Base-by-base conservation (phyloP, 345 rosid genomes). In the Camelina laxa region DNA sequence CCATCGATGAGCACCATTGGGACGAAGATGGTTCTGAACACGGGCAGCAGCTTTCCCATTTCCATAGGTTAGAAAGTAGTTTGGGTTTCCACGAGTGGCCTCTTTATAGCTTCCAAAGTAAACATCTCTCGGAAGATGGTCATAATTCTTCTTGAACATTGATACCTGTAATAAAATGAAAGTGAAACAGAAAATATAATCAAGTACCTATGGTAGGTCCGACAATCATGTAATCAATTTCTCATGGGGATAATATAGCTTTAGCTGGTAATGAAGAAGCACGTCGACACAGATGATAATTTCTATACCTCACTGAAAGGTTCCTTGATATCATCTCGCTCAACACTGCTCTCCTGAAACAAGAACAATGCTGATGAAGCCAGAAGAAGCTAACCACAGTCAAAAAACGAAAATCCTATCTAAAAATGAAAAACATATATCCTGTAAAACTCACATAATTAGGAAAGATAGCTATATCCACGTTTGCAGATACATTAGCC, bases 1-100 rank as follows among this genome's bases (percentile, higher is more conserved):
- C 99, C 99, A 95, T 85, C 99, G 82, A 76, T 92, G 99, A 69
- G 99, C 96, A 72, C 99, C 99, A 81, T 95, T 90, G 42, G 99
- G 91, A 48, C 98, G 98, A 79, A 95, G 98, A 83, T 92, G 89
- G 80, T 84, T 89, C 75, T 85, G 92, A 62, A 92, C 80, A 49
- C 97, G 94, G 61, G 99, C 98, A 53, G 98, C 99, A 42, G 99
- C 79, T 81, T 95, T 95, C 69, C 98, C 98, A 74, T 92, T 92
- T 84, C 99, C 98, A 80, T 92, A 95, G 30, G 98, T 95, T 58
- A 95, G 67, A 67, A 95, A 95, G 74, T 86, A 92, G 75, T 92
- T 95, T 58, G 97, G 97, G 79, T 95, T 95, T 33, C 92, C 94
- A 60, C 91, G 96, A 71, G 93, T 83, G 68, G 93, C 88, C 33